Conservation (phyloP, 257 asterid species). For the Perilla frutescens region DNA sequence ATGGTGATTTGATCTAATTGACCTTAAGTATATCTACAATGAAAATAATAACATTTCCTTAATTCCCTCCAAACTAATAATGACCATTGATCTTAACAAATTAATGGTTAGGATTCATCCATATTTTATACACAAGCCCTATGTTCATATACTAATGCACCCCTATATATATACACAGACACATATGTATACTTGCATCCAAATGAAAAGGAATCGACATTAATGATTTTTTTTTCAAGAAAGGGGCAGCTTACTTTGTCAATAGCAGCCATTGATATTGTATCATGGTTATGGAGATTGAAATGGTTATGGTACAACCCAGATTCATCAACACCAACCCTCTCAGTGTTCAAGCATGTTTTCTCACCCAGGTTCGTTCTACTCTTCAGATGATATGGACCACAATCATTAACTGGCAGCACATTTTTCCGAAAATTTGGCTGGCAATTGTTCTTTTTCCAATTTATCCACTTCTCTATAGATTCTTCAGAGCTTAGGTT, state of each 20-base stretch:
- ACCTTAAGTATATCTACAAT: no score
- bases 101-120: no score
- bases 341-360: conserved; percentile 42
- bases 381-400: conserved; percentile 69
- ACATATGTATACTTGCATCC: neutral
- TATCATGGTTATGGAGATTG: conserved; percentile 76
- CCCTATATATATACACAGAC: no score
- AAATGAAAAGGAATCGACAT: conserved; percentile 14
- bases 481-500: conserved; percentile 91
- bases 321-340: conserved; percentile 35
- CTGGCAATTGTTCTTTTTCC: conserved; percentile 77
- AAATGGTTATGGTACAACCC: conserved; percentile 43
- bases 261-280: conserved; percentile 95
- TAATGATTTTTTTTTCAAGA: conserved; percentile 10
- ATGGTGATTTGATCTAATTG: no score
- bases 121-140: no score
- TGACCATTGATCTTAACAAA: no score
- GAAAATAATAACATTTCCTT: no score
- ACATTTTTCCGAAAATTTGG: conserved; percentile 88
- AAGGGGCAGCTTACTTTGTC: conserved; percentile 65
- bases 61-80: no score
- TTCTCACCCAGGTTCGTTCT: conserved; percentile 28
- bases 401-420: conserved; percentile 68
- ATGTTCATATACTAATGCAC: no score
- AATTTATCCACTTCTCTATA: conserved; percentile 69